Evolutionary conservation across 805 yeast species (phyloP), one percentile per base, ranked within the genome.

Genomic region (Nakazawaea wickerhamii): DNA sequence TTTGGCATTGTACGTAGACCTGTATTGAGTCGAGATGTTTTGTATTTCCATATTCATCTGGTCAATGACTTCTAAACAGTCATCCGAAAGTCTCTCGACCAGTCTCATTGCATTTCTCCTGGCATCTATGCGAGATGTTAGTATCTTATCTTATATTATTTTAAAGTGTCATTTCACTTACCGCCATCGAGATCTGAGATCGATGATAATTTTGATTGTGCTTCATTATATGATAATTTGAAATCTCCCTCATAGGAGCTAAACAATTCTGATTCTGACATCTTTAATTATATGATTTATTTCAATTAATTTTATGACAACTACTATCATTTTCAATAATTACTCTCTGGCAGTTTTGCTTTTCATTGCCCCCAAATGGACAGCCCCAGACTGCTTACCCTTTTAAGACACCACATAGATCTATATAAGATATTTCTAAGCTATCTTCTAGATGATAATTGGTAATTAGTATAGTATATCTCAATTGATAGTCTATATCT

Each of bases 21-120:
- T 68, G 48, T 68, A 76, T 48, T 63, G 76, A 47, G 91, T 81
- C n/a, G 96, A 87, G 26, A 88, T 71, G 54, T 81, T 82, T 57
- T 83, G 89, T 2, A 90, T 83, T 58, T 91, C 98, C 32, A 91
- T 70, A 21, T 79, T 79, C 81, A 93, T 81, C 51, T 91, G 95
- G 50, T 90, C 96, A 34, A 88, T 61, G 31, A 86, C 70, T 55
- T 86, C 95, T 43, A 79, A 73, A 28, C 84, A 82, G 55, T 87
- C 95, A 52, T 87, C 95, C n/a, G 84, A 68, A 15, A 82, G 73
- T 35, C 71, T 67, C 54, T 84, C 89, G 2, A 78, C 71, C 13
- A 81, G 76, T 51, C 73, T 73, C 62, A 81, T 66, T 14, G 80
- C 68, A 9, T 64, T 68, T 30, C 71, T 69, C 43, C 88, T 69